Base-by-base conservation (phyloP, 306 rosid genomes). In the Luffa aegyptiaca region DNA sequence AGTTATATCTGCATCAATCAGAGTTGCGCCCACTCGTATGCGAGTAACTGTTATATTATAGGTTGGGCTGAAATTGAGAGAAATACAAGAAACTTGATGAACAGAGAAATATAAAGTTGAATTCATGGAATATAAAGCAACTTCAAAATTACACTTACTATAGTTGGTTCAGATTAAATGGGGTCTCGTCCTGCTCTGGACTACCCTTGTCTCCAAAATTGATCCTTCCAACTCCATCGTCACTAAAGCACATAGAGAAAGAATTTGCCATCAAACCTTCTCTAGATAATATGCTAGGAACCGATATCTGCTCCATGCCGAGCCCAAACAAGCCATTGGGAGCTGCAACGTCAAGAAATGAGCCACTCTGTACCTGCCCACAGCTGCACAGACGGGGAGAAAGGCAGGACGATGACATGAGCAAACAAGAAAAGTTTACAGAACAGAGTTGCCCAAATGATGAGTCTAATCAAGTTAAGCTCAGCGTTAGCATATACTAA, bases 271-370 rank as follows among this genome's bases (percentile, higher is more conserved):
- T 92, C 62, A 89, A 85, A 17, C 98, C 98, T 79, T 91, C 94
- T 76, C 90, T 84, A 35, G 97, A 89, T 79, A 94, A 88, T 83
- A 90, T 83, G 87, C 97, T 94, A 81, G 98, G 98, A 85, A 94
- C 98, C 53, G 98, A 94, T 90, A 94, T 89, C 83, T 91, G 90
- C 89, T 90, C 94, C 98, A 94, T 92, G 55, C 98, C 98, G 36
- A 92, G 97, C 85, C 98, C 97, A 88, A 94, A 87, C 83, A 94
- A 88, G 80, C 97, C 98, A 35, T 94, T 92, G 58, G 98, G 98
- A 73, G 97, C 98, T 63, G 97, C 96, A 81, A 88, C 89, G 82
- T 94, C 98, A 79, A 92, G 84, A 84, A 94, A 92, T 0, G 97
- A 94, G 69, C 97, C 96, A 77, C 94, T 94, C 88, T 92, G 98